A percentile compares a stretch with the other conserved stretches of the same genome.
Conservation (phyloP, 345 rosid genomes). For the Dovyalis caffra region DNA sequence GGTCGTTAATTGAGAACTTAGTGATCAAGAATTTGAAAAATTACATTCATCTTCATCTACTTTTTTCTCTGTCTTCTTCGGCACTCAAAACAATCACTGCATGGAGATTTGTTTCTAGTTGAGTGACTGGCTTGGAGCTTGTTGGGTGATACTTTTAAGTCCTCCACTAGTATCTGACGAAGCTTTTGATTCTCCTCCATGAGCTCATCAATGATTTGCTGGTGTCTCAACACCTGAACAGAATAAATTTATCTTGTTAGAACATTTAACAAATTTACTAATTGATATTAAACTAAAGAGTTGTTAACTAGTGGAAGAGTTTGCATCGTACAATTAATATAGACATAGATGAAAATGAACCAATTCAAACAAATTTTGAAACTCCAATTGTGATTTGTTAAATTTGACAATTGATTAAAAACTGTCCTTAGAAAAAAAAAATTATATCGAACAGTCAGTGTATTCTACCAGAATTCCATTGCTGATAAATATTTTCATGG, state of each 20-base stretch:
- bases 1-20: conserved; percentile 3
- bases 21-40: background rate
- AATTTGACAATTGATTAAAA: background rate
- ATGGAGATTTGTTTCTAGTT: conserved; percentile 38
- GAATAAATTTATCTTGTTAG: background rate
- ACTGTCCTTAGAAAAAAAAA: background rate
- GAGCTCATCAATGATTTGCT: conserved; percentile 69
- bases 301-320: background rate
- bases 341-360: no score
- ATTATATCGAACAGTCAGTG: background rate
- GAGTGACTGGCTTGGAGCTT: conserved; percentile 53
- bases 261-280: background rate
- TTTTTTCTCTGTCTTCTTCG: conserved; percentile 82
- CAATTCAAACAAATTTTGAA: background rate
- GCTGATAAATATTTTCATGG: conserved; percentile 3
- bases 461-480: conserved; percentile 1
- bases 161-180: conserved; percentile 63
- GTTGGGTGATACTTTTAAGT: conserved; percentile 70
- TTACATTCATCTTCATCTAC: conserved; percentile 19
- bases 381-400: background rate
- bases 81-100: conserved; percentile 79
- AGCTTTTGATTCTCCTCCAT: conserved; percentile 81
- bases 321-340: background rate
- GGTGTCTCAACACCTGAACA: conserved; percentile 73
- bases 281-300: background rate